Base-by-base conservation (phyloP, 257 asterid species). In the Asclepias syriaca region DNA sequence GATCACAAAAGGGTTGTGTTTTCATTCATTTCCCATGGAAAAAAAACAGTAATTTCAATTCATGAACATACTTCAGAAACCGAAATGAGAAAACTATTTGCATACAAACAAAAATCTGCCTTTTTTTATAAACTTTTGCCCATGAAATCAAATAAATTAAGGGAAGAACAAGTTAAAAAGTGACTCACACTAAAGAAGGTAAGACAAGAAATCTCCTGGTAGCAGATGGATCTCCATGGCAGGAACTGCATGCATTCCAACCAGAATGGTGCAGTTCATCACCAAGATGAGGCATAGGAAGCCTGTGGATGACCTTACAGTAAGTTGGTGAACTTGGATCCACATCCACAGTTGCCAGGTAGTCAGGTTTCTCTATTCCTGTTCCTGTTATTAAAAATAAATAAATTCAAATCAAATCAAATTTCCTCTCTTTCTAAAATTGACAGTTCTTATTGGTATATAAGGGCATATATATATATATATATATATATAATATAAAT, bases 241-340 rank as follows among this genome's bases (percentile, higher is more conserved):
- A 95, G 71, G 99, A 95, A 81, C 99, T 95, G 89, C 99, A 95
- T 48, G 99, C 61, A 80, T 95, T 95, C 99, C 99, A 95, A 65
- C 99, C 98, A 55, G 99, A 87, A 73, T 95, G 99, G 75, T 95
- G 99, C 0, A 95, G 87, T 70, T 92, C 99, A 75, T 95, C 99
- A 3, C 93, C 96, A n/a, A 85, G 13, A 67, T 81, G 50, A 59
- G 98, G 99, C 99, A 95, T 95, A 16, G 98, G 89, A 70, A 95
- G 92, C 88, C 99, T 83, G 75, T 95, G 98, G 69, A 95, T 85
- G 65, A 95, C 95, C 74, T 88, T 77, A 12, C 88, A 86, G 76
- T 86, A 95, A 3, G 98, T 80, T 11, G 92, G 90, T 21, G 99
- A 95, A 72, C 49, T 85, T 16, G 98, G 96, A 82, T 95, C 99